Conservation (phyloP, 352 stramenopile genomes). For the Pythium sp. region DNA sequence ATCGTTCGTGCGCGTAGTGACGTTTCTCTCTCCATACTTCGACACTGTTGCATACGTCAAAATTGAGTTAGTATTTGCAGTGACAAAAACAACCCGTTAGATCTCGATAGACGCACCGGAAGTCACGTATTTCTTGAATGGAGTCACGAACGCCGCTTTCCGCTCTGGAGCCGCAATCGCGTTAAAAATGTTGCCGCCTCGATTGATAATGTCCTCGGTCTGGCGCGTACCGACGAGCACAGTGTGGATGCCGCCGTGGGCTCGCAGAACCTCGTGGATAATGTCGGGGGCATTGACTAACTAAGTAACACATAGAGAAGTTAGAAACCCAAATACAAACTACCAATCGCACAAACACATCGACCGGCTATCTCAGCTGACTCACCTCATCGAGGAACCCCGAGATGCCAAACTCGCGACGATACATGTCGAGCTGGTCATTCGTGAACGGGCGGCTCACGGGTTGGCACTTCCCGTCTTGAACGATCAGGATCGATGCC, state of each 20-base stretch:
- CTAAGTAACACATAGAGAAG: background rate
- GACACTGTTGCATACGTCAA: constrained; percentile 35
- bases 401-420: constrained; percentile 56
- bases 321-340: background rate
- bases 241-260: constrained; percentile 69
- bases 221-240: constrained; percentile 69
- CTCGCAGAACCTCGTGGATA: constrained; percentile 75
- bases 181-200: constrained; percentile 59
- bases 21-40: constrained; percentile 81
- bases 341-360: background rate
- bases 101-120: constrained; percentile 34
- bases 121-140: constrained; percentile 85
- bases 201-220: constrained; percentile 81
- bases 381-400: constrained; percentile 70
- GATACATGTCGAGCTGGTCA: constrained; percentile 52
- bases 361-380: background rate
- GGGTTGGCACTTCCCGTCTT: constrained; percentile 49
- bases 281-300: constrained; percentile 79
- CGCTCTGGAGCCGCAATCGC: constrained; percentile 49
- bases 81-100: background rate
- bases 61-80: background rate
- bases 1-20: constrained; percentile 85
- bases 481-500: constrained; percentile 64
- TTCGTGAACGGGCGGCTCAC: constrained; percentile 57
- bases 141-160: constrained; percentile 77